Conservation (phyloP, 139 green algal species). For the Microglena sp. region DNA sequence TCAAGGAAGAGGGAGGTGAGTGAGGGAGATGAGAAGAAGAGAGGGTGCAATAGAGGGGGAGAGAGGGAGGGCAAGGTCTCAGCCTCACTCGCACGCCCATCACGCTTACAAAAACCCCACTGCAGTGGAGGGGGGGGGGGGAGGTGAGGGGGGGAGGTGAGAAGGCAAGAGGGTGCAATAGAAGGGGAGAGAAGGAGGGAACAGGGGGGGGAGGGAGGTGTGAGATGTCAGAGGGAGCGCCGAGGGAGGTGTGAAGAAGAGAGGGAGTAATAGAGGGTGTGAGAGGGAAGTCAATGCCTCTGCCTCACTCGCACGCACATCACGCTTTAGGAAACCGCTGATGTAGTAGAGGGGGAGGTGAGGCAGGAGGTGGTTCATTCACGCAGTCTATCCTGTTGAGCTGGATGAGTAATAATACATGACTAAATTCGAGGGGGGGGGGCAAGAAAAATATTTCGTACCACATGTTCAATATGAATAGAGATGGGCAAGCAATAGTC, state of each 20-base stretch:
- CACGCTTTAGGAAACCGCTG: slow-evolving; percentile 85
- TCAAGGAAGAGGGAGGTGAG: neutral
- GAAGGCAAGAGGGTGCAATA: no score
- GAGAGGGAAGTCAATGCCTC: slow-evolving; percentile 82
- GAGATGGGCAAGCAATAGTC: no score
- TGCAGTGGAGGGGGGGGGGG: slow-evolving; percentile 24
- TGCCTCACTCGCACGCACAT: slow-evolving; percentile 69
- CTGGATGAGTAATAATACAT: no score
- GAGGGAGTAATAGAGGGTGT: no score
- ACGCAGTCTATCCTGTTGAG: no score
- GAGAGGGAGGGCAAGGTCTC: slow-evolving; percentile 78
- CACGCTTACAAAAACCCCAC: slow-evolving; percentile 86
- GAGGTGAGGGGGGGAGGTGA: no score
- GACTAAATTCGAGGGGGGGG: no score
- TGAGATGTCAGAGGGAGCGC: no score
- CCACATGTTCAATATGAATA: no score
- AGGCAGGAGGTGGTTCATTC: no score
- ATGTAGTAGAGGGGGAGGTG: slow-evolving; percentile 26
- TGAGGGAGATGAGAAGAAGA: neutral
- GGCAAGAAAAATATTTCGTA: no score
- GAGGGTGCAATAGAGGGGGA: neutral
- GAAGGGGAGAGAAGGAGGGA: neutral
- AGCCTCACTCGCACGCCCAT: slow-evolving; percentile 70
- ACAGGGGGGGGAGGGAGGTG: no score
- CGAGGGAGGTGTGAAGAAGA: slow-evolving; percentile 88